These are phyloP conservation scores for Phyllachora maydis DNA, from an alignment of 2,329 filamentous ascomycete species.

Conservation along the genomic window DNA sequence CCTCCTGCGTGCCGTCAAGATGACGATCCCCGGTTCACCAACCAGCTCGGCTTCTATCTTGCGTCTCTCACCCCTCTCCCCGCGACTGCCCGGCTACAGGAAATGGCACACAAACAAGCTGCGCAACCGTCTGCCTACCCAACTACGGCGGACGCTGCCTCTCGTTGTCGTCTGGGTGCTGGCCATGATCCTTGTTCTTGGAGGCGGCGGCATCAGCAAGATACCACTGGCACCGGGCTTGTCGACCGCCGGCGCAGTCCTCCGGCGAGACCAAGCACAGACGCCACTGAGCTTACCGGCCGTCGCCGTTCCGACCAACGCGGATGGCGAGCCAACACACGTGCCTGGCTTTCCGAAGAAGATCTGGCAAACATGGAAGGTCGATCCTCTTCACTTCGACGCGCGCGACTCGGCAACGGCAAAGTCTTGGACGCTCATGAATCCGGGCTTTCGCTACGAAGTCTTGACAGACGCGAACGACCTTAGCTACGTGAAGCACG, in stretches of 20 bases:
- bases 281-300: too few relatives aligned
- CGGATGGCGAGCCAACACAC: too few relatives aligned
- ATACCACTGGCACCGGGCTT: constrained; percentile 4
- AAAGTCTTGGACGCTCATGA: constrained; percentile 43
- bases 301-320: too few relatives aligned
- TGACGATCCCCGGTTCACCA: too few relatives aligned
- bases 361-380: constrained; percentile 64
- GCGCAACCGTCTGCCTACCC: constrained; percentile 20
- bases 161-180: constrained; percentile 21
- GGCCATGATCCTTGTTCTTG: constrained; percentile 22
- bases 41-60: too few relatives aligned
- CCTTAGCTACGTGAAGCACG: constrained; percentile 42
- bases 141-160: constrained; percentile 23
- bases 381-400: constrained; percentile 44
- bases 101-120: too few relatives aligned
- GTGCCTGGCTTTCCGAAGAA: constrained; percentile 36
- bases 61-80: too few relatives aligned
- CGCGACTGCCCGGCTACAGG: too few relatives aligned
- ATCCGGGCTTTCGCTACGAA: constrained; percentile 46
- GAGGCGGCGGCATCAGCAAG: constrained; percentile 13
- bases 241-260: too few relatives aligned
- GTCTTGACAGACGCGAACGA: constrained; percentile 51
- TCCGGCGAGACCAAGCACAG: constrained; percentile 1
- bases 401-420: constrained; percentile 38
- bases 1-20: too few relatives aligned